Percentiles rank a stretch among this genome's conserved stretches.
These are phyloP conservation scores for Silene latifolia DNA, from an alignment of 148 eudicot species.

Conservation along the genomic window DNA sequence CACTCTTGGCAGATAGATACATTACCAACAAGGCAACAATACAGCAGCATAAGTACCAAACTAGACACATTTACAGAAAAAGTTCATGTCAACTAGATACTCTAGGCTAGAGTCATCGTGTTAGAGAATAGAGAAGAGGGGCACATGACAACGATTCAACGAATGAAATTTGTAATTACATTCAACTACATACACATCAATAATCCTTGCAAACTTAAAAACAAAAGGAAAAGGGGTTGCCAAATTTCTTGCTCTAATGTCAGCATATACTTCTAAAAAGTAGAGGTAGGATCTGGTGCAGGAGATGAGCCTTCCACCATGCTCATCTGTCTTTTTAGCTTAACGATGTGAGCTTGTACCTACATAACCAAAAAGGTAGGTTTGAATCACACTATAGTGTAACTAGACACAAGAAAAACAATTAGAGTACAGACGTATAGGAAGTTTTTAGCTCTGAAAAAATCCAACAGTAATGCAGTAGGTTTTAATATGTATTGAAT, in stretches of 20 bases:
- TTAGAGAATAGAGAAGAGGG: background rate
- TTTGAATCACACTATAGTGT: background rate
- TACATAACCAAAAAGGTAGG: constrained; percentile 21
- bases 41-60: background rate
- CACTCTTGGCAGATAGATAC: background rate
- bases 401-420: background rate
- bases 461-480: background rate
- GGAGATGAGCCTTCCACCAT: constrained; percentile 45
- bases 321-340: constrained; percentile 59
- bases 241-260: constrained; percentile 5
- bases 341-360: constrained; percentile 75
- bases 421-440: background rate
- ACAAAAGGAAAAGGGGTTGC: background rate
- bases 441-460: background rate
- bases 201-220: constrained; percentile 1
- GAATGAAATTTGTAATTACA: constrained; percentile 7
- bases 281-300: constrained; percentile 38
- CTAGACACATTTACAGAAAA: constrained; percentile 10
- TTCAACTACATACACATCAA: constrained; percentile 10
- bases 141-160: background rate
- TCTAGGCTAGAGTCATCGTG: background rate
- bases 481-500: background rate
- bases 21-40: background rate
- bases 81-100: constrained; percentile 2
- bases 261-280: constrained; percentile 24